Percentiles rank a stretch among this genome's conserved stretches.
Evolutionary conservation across 1,284 basidiomycete genomes (phyloP).

Genomic region (Naganishia cerealis): DNA sequence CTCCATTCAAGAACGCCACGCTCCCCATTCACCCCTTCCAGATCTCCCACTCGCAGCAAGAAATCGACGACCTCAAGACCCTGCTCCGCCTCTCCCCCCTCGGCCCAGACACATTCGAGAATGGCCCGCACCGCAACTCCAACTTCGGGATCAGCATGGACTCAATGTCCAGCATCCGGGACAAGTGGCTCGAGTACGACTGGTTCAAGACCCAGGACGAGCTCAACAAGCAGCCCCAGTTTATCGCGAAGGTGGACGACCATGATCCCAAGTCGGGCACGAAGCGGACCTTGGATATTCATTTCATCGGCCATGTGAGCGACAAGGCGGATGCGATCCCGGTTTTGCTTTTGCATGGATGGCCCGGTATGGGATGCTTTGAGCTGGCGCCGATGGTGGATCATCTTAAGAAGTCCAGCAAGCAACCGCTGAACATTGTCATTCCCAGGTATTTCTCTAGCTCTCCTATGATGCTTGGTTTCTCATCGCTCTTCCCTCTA

Average conservation of each 20-base stretch:
- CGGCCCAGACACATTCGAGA: conserved; percentile 26
- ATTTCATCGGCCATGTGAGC: conserved; percentile 48
- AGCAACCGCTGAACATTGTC: conserved; percentile 34
- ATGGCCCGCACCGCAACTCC: background rate
- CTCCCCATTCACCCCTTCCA: conserved; percentile 30
- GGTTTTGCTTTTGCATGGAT: conserved; percentile 49
- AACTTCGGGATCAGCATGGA: conserved; percentile 37
- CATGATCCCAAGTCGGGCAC: conserved; percentile 3
- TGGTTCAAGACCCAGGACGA: conserved; percentile 29
- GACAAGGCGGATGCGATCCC: conserved; percentile 42
- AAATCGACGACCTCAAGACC: conserved; percentile 10
- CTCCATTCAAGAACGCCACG: conserved; percentile 25
- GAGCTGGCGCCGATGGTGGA: conserved; percentile 47
- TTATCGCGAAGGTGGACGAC: conserved; percentile 16
- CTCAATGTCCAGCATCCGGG: conserved; percentile 23
- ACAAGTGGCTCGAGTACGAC: conserved; percentile 34
- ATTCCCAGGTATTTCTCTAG: conserved; percentile 30
- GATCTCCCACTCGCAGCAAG: conserved; percentile 14
- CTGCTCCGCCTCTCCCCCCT: conserved; percentile 25
- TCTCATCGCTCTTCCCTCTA: conserved; percentile 41
- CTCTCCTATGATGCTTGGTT: background rate
- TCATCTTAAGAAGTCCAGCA: conserved; percentile 38
- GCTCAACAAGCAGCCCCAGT: conserved; percentile 26
- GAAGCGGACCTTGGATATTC: conserved; percentile 36
- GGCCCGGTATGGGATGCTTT: conserved; percentile 47